phyloP scores from a whole-genome alignment of 805 yeast genomes.

The Phaffomyces antillensis region DNA sequence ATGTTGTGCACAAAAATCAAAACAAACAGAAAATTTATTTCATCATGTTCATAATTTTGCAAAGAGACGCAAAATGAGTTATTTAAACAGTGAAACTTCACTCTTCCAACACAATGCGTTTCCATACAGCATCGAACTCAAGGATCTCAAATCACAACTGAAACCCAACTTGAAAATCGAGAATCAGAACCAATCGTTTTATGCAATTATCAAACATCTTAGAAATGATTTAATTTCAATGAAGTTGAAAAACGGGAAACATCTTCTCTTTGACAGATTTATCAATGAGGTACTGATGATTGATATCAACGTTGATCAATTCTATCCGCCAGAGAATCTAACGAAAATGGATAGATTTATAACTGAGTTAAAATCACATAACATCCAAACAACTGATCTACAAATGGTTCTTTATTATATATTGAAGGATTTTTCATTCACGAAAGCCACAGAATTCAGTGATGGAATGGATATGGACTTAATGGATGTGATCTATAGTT shows the following conservation, averaged over 20 bases:
- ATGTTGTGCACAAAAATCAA: background rate
- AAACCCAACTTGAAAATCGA: conserved; percentile 17
- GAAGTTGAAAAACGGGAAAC: conserved; percentile 10
- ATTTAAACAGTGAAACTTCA: conserved; percentile 2
- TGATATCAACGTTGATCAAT: conserved; percentile 6
- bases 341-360: conserved; percentile 14
- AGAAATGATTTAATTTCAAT: conserved; percentile 15
- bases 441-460: conserved; percentile 15
- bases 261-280: conserved; percentile 16
- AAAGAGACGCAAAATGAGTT: background rate
- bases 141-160: conserved; percentile 9
- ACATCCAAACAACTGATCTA: conserved; percentile 6
- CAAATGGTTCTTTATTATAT: conserved; percentile 17
- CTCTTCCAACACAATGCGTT: conserved; percentile 12
- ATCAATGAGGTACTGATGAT: conserved; percentile 13
- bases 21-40: background rate
- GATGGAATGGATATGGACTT: conserved; percentile 10
- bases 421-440: conserved; percentile 18
- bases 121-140: conserved; percentile 19
- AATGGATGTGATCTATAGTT: conserved; percentile 18
- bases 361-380: conserved; percentile 4
- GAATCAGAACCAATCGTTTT: conserved; percentile 17
- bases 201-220: conserved; percentile 15
- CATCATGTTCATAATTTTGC: too few species aligned
- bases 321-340: conserved; percentile 21